Evolutionary conservation across 108 stramenopile species (phyloP).

Genomic region (Craspedostauros australis): DNA sequence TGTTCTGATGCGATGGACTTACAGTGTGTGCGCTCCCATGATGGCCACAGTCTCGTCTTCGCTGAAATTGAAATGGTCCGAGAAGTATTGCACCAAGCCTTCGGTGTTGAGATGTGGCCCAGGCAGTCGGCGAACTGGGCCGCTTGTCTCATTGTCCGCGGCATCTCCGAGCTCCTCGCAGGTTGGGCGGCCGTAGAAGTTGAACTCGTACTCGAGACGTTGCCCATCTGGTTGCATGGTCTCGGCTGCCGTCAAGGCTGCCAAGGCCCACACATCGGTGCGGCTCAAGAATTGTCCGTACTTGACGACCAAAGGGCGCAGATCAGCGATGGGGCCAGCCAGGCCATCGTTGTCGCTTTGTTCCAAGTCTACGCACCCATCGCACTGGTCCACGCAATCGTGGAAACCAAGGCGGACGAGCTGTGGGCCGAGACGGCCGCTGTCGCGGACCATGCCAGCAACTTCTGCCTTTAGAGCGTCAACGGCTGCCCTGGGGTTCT

Average conservation of each 20-base stretch:
- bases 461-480: no score
- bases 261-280: slow-evolving; percentile 52
- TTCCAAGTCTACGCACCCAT: slow-evolving; percentile 45
- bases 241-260: slow-evolving; percentile 37
- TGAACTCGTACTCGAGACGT: slow-evolving; percentile 11
- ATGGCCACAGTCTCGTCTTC: slow-evolving; percentile 39
- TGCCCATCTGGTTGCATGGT: slow-evolving; percentile 11
- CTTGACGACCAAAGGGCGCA: slow-evolving; percentile 22
- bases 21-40: slow-evolving; percentile 60
- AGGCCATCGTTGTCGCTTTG: slow-evolving; percentile 40
- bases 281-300: slow-evolving; percentile 26
- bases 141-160: slow-evolving; percentile 20
- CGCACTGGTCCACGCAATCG: slow-evolving; percentile 51
- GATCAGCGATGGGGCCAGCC: slow-evolving; percentile 28
- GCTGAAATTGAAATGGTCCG: slow-evolving; percentile 31
- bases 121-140: slow-evolving; percentile 16
- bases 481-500: no score
- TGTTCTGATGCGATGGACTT: no score
- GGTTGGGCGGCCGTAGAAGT: slow-evolving; percentile 5
- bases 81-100: slow-evolving; percentile 31
- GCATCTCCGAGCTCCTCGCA: slow-evolving; percentile 4
- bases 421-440: no score
- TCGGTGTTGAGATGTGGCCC: slow-evolving; percentile 12
- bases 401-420: slow-evolving; percentile 45
- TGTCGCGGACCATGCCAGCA: no score